Base-by-base conservation (phyloP, 805 yeast species). In the Ogataea saltuana region DNA sequence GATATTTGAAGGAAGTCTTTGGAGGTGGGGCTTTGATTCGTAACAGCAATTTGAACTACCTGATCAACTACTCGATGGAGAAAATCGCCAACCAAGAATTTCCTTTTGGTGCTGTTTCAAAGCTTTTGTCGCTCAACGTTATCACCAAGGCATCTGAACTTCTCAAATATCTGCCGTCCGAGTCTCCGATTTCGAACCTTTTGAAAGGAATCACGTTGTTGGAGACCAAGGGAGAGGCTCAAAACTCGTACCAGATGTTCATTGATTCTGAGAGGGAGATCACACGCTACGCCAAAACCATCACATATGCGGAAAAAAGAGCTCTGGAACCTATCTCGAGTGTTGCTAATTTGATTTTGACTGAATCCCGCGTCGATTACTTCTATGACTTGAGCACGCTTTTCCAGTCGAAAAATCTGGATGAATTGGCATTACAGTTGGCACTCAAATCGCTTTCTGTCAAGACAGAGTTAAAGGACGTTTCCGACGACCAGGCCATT, bases 351-450 rank as follows among this genome's bases (percentile, higher is more conserved):
- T 29, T 53, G 15, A 47, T 58, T 7, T 49, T 69, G 16, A 61
- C 65, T 33, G 58, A 63, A 6, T 60, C 70, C 5, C 44, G 63
- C 26, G 54, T 65, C 12, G 65, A 61, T 35, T 74, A 66, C 47
- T 71, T 63, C 50, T 59, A 63, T 35, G 69, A 67, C 27, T 47
- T 71, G 27, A 55, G 76, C 8, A 52, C 60, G 4, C 27, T 73
- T 32, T 72, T 72, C 49, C 59, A 64, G 31, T 55, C 64, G 17
- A 49, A 55, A 21, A 53, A 55, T 2, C 48, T 53, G 4, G 66
- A 63, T 42, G 46, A 53, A 12, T 49, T 57, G 12, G 74, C 79
- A 0, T 56, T 72, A 25, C 58, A 61, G 45, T 60, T 75, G 28
- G 54, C 59, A 1, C 43, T 61, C 20, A 46, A 56, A 22, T 45